Percentiles rank a stretch among this genome's conserved stretches.
phyloP scores from a whole-genome alignment of 352 stramenopile species.

The Phytopythium litorale region DNA sequence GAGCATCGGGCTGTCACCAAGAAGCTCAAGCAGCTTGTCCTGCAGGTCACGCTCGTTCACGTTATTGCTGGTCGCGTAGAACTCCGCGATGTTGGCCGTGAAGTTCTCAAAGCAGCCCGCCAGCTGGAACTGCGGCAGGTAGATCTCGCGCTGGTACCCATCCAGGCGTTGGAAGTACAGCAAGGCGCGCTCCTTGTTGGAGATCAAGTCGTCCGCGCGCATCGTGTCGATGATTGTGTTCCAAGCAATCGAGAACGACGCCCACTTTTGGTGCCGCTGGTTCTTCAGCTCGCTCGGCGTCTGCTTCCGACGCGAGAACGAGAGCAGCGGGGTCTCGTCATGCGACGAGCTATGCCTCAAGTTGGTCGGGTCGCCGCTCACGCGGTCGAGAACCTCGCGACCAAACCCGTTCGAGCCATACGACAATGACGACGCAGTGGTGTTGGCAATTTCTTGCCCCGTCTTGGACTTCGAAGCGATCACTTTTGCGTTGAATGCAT shows the following conservation, averaged over 20 bases:
- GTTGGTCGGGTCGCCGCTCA: constrained; percentile 32
- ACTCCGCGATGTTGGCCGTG: constrained; percentile 63
- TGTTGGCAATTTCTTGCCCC: constrained; percentile 46
- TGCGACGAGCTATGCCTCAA: constrained; percentile 13
- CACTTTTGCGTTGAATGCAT: constrained; percentile 86
- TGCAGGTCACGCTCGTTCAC: constrained; percentile 72
- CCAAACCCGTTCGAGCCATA: constrained; percentile 51
- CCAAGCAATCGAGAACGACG: constrained; percentile 97
- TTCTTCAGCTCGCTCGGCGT: constrained; percentile 81
- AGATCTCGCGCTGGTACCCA: constrained; percentile 97
- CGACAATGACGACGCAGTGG: constrained; percentile 18
- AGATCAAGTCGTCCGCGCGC: constrained; percentile 90
- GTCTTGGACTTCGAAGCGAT: constrained; percentile 78
- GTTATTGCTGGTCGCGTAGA: constrained; percentile 60
- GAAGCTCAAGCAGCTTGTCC: constrained; percentile 79
- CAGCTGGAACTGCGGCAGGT: constrained; percentile 97
- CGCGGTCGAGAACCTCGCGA: constrained; percentile 56
- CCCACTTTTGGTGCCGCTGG: constrained; percentile 96
- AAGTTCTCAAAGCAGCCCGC: constrained; percentile 95
- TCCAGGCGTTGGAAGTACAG: constrained; percentile 96
- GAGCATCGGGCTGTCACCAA: constrained; percentile 76
- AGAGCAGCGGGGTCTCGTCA: constrained; percentile 76
- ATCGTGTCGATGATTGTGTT: constrained; percentile 97
- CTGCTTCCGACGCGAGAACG: constrained; percentile 84
- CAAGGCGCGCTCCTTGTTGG: constrained; percentile 83